A percentile compares a stretch with the other conserved stretches of the same genome.
Conservation (phyloP, 1,284 basidiomycete species). For the Puccinia brachypodii region DNA sequence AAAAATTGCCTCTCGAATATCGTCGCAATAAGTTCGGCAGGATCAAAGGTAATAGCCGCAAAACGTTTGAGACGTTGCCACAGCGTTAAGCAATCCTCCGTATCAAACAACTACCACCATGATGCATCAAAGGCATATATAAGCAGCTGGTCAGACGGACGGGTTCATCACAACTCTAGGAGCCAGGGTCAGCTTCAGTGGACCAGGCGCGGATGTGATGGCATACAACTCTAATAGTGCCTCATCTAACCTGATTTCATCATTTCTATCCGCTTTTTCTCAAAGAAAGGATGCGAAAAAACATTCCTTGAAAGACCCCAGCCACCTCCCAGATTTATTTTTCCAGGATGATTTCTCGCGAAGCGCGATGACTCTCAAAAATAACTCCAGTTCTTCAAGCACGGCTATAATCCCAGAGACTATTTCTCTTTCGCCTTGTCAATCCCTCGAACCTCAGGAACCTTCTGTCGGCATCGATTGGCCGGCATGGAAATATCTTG, state of each 20-base stretch:
- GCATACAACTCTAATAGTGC: slow-evolving; percentile 7
- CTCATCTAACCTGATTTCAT: not conserved
- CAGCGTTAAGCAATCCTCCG: not conserved
- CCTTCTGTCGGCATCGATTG: slow-evolving; percentile 9
- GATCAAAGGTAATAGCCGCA: not conserved
- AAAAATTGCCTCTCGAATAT: not conserved
- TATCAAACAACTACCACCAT: not conserved
- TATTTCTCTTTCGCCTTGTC: not conserved
- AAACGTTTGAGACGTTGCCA: not conserved
- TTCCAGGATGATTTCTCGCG: not conserved
- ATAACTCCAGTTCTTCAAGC: slow-evolving; percentile 26
- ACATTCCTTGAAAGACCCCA: not conserved
- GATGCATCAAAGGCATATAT: not conserved
- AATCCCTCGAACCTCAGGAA: not conserved
- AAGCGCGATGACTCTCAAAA: slow-evolving; percentile 8
- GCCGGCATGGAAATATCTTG: slow-evolving; percentile 38
- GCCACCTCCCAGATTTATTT: not conserved
- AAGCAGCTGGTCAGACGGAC: not conserved
- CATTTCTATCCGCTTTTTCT: not conserved
- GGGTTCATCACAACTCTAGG: not conserved
- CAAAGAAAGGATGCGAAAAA: not conserved
- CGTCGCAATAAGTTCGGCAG: not conserved
- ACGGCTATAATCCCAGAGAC: slow-evolving; percentile 13
- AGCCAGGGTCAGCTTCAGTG: not conserved
- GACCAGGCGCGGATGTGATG: slow-evolving; percentile 13